Evolutionary conservation across 2,329 filamentous ascomycete genomes (phyloP).

Genomic region (Hysterium pulicare): DNA sequence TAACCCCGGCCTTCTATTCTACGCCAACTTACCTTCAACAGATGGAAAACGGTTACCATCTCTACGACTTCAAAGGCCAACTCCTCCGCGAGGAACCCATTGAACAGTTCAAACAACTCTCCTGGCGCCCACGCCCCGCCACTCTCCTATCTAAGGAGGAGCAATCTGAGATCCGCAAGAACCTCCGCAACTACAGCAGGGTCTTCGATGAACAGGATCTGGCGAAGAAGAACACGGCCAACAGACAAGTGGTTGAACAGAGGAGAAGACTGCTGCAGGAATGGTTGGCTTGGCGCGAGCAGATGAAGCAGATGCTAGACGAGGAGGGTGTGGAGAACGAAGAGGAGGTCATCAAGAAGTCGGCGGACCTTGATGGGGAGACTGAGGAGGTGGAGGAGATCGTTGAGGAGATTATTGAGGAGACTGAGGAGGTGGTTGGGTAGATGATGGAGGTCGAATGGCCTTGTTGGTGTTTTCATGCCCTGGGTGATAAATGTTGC

Average conservation of each 20-base stretch:
- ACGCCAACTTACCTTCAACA: slow-evolving; percentile 43
- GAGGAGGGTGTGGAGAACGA: slow-evolving; percentile 56
- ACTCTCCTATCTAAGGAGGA: slow-evolving; percentile 95
- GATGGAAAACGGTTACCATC: slow-evolving; percentile 99
- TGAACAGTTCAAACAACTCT: slow-evolving; percentile 97
- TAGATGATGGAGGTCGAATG: no score
- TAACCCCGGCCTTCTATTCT: not conserved
- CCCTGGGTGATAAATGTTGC: no score
- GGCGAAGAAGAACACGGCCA: slow-evolving; percentile 88
- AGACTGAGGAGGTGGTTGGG: slow-evolving; percentile 73
- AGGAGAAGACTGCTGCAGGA: slow-evolving; percentile 79
- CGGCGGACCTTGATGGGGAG: slow-evolving; percentile 48
- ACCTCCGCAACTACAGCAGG: slow-evolving; percentile 92
- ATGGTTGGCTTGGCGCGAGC: slow-evolving; percentile 81
- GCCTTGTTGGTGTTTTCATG: no score
- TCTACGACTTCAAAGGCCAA: slow-evolving; percentile 94
- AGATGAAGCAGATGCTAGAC: slow-evolving; percentile 63
- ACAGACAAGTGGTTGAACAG: slow-evolving; percentile 88
- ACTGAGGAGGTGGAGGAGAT: slow-evolving; percentile 65
- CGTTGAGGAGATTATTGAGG: slow-evolving; percentile 85
- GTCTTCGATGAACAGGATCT: slow-evolving; percentile 93
- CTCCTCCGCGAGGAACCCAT: slow-evolving; percentile 84
- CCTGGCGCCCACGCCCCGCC: slow-evolving; percentile 87
- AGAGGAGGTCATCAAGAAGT: slow-evolving; percentile 55
- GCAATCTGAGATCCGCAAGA: slow-evolving; percentile 97